Conservation (phyloP, 345 rosid genomes). For the Mercurialis annua region DNA sequence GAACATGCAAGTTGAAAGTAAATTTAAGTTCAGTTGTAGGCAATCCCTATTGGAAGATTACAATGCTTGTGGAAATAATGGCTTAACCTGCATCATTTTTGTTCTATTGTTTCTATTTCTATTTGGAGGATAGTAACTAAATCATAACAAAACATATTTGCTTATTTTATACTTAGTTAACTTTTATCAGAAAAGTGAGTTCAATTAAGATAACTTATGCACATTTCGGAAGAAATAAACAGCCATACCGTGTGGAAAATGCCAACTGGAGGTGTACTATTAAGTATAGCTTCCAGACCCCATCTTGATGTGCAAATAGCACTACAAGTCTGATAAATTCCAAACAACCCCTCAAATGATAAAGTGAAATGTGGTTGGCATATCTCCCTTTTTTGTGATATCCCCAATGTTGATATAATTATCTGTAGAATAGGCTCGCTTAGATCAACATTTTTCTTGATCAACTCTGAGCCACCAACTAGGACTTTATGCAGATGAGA, state of each 20-base stretch:
- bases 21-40: neutral
- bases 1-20: neutral
- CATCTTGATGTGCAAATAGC: constrained; percentile 26
- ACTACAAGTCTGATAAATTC: constrained; percentile 50
- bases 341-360: constrained; percentile 56
- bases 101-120: neutral
- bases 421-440: constrained; percentile 47
- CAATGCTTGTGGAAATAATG: neutral
- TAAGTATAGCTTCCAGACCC: constrained; percentile 49
- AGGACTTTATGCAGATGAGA: constrained; percentile 59
- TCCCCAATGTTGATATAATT: constrained; percentile 48
- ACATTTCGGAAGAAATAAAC: constrained; percentile 4
- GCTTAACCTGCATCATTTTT: neutral
- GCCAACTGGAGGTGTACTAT: constrained; percentile 64
- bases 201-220: neutral
- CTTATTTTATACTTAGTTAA: neutral
- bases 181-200: neutral
- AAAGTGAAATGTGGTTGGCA: constrained; percentile 75
- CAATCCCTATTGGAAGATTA: neutral
- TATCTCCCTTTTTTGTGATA: constrained; percentile 67
- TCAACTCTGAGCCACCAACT: constrained; percentile 40
- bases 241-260: constrained; percentile 53
- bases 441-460: constrained; percentile 37
- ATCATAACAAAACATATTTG: neutral
- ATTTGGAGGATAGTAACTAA: neutral